Base-by-base conservation (phyloP, 2,329 filamentous ascomycete genomes). In the Penicillium sp. region DNA sequence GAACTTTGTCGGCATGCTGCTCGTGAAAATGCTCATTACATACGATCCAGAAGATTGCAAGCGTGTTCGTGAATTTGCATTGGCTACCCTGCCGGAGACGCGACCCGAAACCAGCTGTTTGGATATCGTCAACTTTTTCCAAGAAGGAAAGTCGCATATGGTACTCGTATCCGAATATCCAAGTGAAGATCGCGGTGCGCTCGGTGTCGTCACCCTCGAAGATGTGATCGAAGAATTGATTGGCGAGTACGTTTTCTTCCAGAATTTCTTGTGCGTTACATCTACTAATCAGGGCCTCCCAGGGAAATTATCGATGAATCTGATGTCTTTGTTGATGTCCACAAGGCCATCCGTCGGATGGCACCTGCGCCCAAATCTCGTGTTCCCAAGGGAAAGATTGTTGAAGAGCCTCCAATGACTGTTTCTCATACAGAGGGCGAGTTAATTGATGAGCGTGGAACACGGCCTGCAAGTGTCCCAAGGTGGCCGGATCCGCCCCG, bases 61-160 rank as follows among this genome's bases (percentile, higher is more conserved):
- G 65, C 84, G 84, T 18, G 94, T 99, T 31, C 83, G 87, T 55
- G 92, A 97, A 55, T 96, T 99, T 68, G 86, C 91, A 7, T 79
- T 99, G 45, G 94, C 94, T 13, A 96, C 94, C 0, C 83, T 99
- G 6, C 94, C 95, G 1, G 94, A 99, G 72, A 99, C 94, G 0
- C 84, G 90, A 9, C 90, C 94, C 0, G 90, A 96, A 68, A 99
- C 94, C 0, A 96, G 92, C 75, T 99, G 94, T 69, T 76, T 99
- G 50, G 94, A 99, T 70, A 97, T 99, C 65, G 90, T 99, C 75
- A 99, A 99, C 76, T 99, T 96, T 74, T 99, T 99, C 77, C 94
- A 99, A 72, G 94, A 99, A 77, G 94, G 94, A 64, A 99, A 99
- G 71, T 96, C 92, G 1, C 94, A 99, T 72, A 96, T 99, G 92